Conservation (phyloP, 352 stramenopile species). For the Pilasporangium apinafurcum region DNA sequence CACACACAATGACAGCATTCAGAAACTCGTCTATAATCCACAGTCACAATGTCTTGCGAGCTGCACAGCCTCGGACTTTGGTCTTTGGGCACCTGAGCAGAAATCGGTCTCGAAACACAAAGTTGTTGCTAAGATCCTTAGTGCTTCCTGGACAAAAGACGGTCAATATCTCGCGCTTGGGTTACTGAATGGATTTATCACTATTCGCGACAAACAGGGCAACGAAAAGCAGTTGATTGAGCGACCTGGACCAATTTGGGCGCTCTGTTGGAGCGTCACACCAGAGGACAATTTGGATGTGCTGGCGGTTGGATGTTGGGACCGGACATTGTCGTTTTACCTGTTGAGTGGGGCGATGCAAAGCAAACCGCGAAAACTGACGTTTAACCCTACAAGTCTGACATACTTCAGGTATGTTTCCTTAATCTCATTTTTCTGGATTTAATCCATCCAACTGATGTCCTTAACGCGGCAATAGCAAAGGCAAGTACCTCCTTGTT, state of each 20-base stretch:
- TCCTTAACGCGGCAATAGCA: conserved; percentile 38
- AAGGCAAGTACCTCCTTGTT: conserved; percentile 90
- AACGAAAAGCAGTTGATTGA: conserved; percentile 90
- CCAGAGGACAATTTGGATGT: conserved; percentile 79
- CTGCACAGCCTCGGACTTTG: conserved; percentile 93
- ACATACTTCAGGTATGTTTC: conserved; percentile 69
- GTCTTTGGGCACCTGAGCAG: conserved; percentile 90
- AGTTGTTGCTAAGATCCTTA: conserved; percentile 91
- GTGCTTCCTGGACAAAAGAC: conserved; percentile 89
- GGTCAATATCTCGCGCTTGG: conserved; percentile 89
- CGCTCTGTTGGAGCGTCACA: conserved; percentile 77
- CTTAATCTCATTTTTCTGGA: neutral
- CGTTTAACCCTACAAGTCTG: conserved; percentile 91
- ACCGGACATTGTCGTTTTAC: conserved; percentile 92
- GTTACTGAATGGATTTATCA: conserved; percentile 88
- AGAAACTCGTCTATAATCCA: conserved; percentile 91
- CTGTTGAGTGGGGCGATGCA: conserved; percentile 75
- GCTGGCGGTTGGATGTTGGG: conserved; percentile 92
- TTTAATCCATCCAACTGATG: neutral
- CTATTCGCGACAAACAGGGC: conserved; percentile 89
- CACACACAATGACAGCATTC: conserved; percentile 92
- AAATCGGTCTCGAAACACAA: conserved; percentile 95
- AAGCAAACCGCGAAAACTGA: conserved; percentile 83
- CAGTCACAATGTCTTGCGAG: conserved; percentile 89
- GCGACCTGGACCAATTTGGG: conserved; percentile 81